Evolutionary conservation across 2,329 filamentous ascomycete genomes (phyloP), one percentile per base, ranked within the genome.

Genomic region (Colletotrichum sp.): DNA sequence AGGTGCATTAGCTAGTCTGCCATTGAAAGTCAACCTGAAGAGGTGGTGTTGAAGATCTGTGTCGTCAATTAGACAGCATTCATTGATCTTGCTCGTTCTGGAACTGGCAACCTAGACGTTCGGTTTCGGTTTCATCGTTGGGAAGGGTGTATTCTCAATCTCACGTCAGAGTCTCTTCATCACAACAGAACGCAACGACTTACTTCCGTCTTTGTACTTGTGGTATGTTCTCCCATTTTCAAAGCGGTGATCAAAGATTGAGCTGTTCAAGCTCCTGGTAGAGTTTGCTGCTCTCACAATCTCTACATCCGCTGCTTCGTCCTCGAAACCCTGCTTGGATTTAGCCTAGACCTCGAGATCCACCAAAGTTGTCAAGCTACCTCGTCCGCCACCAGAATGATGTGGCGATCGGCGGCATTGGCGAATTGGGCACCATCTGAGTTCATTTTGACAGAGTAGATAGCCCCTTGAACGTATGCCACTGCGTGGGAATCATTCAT

Each of bases 21-120:
- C 80, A 2, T 81, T 79, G n/a, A 84, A 78, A 0, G 83, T 85
- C 12, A 86, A 74, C 0, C 76, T 65, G 36, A 81, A 83, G 0
- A 85, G 70, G 44, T 85, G 80, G 71, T 86, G 85, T 77, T 85
- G 84, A 1, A 86, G 73, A 71, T 86, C 83, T 44, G 16, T 5
- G 2, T 44, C 8, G 8, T 10, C 16, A 1, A 44, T 44, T n/a
- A 44, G 39, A 18, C 18, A 44, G 39, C 8, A 81, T 78, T 26
- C 34, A 21, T 6, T 21, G 3, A 10, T 28, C 1, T 21, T 24
- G 5, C 39, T 66, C 10, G 16, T 39, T 8, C 32, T 15, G 32
- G 18, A 16, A 49, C 75, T 7, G 5, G 39, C 16, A 15, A 75
- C 69, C 67, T 6, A 83, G 60, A 32, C 81, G 80, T 9, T 83